A percentile compares a stretch with the other conserved stretches of the same genome.
phyloP scores from a whole-genome alignment of 2,329 filamentous ascomycete species.

The Curvularia verruculosa region DNA sequence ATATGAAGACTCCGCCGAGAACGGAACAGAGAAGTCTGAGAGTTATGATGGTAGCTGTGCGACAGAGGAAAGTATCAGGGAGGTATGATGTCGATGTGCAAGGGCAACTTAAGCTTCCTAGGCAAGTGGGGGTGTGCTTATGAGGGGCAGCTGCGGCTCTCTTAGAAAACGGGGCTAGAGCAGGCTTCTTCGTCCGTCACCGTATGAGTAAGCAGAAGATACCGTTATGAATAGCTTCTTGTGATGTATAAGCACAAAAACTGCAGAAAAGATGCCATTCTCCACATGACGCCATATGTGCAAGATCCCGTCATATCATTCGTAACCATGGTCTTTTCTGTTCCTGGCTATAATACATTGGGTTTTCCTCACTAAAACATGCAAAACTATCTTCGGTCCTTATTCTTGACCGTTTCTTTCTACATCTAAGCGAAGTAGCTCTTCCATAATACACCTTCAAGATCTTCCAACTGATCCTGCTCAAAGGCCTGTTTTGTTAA shows the following conservation, averaged over 20 bases:
- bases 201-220: conserved; percentile 18
- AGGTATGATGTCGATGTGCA: conserved; percentile 11
- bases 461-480: conserved; percentile 87
- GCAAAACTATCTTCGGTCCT: not conserved
- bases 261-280: conserved; percentile 7
- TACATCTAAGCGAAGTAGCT: conserved; percentile 84
- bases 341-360: conserved; percentile 17
- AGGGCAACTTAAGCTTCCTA: conserved; percentile 10
- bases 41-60: not conserved
- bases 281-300: conserved; percentile 7
- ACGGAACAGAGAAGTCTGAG: not conserved
- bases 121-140: conserved; percentile 19
- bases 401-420: not conserved
- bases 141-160: conserved; percentile 24
- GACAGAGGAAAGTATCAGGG: too few relatives aligned
- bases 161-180: conserved; percentile 3
- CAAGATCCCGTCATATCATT: conserved; percentile 10
- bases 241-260: conserved; percentile 4
- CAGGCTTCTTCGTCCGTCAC: conserved; percentile 1
- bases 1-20: too few relatives aligned
- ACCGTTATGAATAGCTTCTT: not conserved
- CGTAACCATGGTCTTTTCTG: conserved; percentile 3
- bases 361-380: not conserved
- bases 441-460: conserved; percentile 98
- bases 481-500: conserved; percentile 70